These are phyloP conservation scores for Colletotrichum liriopes DNA, from an alignment of 2,329 filamentous ascomycete genomes.

Conservation along the genomic window DNA sequence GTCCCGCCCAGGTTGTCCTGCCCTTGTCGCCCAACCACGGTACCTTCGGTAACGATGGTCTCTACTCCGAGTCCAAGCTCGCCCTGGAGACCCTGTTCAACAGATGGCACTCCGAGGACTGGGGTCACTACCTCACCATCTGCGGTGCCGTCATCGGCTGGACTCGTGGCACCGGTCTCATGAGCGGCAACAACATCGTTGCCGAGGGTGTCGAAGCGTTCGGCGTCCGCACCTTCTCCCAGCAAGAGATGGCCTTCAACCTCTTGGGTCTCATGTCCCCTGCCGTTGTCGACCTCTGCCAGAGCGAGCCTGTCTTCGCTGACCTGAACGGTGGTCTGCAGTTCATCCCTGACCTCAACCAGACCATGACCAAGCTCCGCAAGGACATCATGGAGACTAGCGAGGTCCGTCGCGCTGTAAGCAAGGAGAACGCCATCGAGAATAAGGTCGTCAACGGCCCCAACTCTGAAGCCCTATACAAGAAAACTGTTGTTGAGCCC, in stretches of 20 bases:
- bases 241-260: conserved; percentile 99
- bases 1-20: conserved; percentile 95
- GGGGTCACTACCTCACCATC: conserved; percentile 97
- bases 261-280: conserved; percentile 96
- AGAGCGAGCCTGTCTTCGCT: conserved; percentile 94
- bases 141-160: conserved; percentile 99
- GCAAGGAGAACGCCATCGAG: conserved; percentile 95
- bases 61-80: conserved; percentile 98
- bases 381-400: conserved; percentile 96
- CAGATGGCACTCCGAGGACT: conserved; percentile 97
- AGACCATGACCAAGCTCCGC: conserved; percentile 92
- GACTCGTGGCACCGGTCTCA: conserved; percentile 98
- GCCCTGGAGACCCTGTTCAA: conserved; percentile 98
- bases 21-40: conserved; percentile 98
- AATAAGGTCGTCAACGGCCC: conserved; percentile 98
- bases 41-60: conserved; percentile 96
- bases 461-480: conserved; percentile 91
- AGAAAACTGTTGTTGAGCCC: conserved; percentile 93
- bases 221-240: conserved; percentile 97
- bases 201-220: conserved; percentile 97
- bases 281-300: conserved; percentile 93
- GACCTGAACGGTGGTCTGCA: conserved; percentile 98
- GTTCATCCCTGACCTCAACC: conserved; percentile 96
- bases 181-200: conserved; percentile 98
- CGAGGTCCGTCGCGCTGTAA: conserved; percentile 92